phyloP scores from a whole-genome alignment of 192 early-diverging fungal species.

The Coemansia reversa region DNA sequence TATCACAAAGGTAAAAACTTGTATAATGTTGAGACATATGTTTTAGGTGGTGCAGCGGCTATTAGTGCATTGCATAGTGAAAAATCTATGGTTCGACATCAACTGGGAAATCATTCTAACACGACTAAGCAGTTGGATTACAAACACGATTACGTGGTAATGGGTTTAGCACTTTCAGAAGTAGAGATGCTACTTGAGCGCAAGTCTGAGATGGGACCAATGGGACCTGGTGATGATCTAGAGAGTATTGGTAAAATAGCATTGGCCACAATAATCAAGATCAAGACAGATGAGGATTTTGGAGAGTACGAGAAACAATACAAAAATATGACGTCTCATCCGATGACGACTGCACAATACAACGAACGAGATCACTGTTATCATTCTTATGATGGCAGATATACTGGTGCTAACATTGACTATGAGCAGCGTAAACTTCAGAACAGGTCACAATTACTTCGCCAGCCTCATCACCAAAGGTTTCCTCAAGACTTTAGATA shows the following conservation, averaged over 20 bases:
- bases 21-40: slow-evolving; percentile 15
- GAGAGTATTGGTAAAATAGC: slow-evolving; percentile 37
- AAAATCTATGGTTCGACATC: neutral
- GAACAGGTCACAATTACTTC: too few species aligned
- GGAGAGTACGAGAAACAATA: neutral
- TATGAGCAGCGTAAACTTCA: too few species aligned
- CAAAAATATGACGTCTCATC: neutral
- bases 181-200: slow-evolving; percentile 23
- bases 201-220: slow-evolving; percentile 16
- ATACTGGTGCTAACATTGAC: too few species aligned
- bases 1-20: slow-evolving; percentile 18
- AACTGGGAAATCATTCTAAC: slow-evolving; percentile 1
- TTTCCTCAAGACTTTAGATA: neutral
- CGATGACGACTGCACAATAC: neutral
- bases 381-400: too few species aligned
- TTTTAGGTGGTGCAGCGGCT: slow-evolving; percentile 38
- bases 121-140: slow-evolving; percentile 11
- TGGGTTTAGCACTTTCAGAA: slow-evolving; percentile 40
- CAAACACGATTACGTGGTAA: slow-evolving; percentile 30
- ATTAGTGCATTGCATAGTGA: slow-evolving; percentile 33
- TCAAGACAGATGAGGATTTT: slow-evolving; percentile 36
- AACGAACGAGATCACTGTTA: neutral
- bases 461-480: neutral
- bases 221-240: slow-evolving; percentile 28
- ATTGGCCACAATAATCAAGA: slow-evolving; percentile 45